These are phyloP conservation scores for Arthrobotrys musiformis DNA, from an alignment of 2,329 filamentous ascomycete species.

Conservation along the genomic window DNA sequence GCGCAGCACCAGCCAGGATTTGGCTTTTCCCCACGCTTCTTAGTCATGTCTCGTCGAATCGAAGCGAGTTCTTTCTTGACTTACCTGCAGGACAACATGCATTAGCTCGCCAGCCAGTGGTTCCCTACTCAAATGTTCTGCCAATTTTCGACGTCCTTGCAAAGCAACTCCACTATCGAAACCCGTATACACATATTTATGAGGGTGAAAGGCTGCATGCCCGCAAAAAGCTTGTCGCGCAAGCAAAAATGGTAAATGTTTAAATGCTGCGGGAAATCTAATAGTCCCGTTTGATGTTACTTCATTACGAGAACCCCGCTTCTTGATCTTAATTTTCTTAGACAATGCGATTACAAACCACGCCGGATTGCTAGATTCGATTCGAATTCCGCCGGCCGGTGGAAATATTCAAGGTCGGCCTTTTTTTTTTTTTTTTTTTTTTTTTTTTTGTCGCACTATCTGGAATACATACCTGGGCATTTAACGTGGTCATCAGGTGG, in stretches of 20 bases:
- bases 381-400: slow-evolving; percentile 1
- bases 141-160: neutral
- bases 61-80: slow-evolving; percentile 23
- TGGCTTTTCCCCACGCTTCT: slow-evolving; percentile 21
- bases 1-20: slow-evolving; percentile 3
- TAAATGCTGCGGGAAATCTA: neutral
- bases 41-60: slow-evolving; percentile 26
- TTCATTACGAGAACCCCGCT: slow-evolving; percentile 16
- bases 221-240: neutral
- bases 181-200: neutral
- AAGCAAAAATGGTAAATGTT: neutral
- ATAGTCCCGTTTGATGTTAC: slow-evolving; percentile 26
- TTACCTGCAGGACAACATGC: slow-evolving; percentile 21
- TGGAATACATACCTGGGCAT: neutral
- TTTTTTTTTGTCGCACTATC: too few species aligned
- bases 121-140: neutral
- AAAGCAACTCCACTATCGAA: slow-evolving; percentile 8
- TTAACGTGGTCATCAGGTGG: slow-evolving; percentile 3
- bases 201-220: neutral
- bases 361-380: neutral
- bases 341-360: neutral
- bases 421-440: neutral
- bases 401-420: neutral
- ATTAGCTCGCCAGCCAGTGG: neutral
- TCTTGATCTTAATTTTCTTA: neutral